A percentile compares a stretch with the other conserved stretches of the same genome.
Conservation (phyloP, 2,329 filamentous ascomycete species). For the Penicillium sp. region DNA sequence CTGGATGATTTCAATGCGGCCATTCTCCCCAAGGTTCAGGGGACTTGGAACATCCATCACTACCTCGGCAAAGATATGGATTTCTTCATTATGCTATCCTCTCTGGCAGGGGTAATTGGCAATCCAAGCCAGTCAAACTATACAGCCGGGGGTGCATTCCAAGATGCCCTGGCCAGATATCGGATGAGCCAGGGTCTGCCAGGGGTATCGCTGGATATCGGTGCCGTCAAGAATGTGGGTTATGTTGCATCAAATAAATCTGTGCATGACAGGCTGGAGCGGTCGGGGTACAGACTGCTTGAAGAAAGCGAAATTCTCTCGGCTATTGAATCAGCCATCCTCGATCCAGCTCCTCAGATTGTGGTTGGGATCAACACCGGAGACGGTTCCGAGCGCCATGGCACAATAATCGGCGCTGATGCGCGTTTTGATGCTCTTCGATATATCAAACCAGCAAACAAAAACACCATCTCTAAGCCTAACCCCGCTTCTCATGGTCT, state of each 20-base stretch:
- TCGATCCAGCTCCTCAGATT: neutral
- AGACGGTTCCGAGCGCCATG: neutral
- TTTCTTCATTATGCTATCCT: neutral
- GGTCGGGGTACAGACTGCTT: neutral
- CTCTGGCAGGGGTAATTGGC: neutral
- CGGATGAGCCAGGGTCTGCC: neutral
- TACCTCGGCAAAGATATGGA: neutral
- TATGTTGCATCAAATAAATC: neutral
- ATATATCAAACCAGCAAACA: neutral
- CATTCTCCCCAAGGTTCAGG: neutral
- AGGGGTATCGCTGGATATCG: neutral
- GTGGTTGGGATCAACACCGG: neutral
- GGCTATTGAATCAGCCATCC: neutral
- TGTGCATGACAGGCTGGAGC: neutral
- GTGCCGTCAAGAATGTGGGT: neutral
- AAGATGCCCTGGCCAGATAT: neutral
- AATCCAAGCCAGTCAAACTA: neutral
- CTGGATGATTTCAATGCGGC: neutral
- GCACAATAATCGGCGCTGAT: neutral
- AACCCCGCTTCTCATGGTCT: neutral
- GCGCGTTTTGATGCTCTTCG: neutral
- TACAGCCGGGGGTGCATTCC: neutral
- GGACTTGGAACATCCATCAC: neutral
- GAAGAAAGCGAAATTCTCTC: neutral
- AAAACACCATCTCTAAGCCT: neutral